Base-by-base conservation (phyloP, 2,329 filamentous ascomycete species). In the Colletotrichum incanum region DNA sequence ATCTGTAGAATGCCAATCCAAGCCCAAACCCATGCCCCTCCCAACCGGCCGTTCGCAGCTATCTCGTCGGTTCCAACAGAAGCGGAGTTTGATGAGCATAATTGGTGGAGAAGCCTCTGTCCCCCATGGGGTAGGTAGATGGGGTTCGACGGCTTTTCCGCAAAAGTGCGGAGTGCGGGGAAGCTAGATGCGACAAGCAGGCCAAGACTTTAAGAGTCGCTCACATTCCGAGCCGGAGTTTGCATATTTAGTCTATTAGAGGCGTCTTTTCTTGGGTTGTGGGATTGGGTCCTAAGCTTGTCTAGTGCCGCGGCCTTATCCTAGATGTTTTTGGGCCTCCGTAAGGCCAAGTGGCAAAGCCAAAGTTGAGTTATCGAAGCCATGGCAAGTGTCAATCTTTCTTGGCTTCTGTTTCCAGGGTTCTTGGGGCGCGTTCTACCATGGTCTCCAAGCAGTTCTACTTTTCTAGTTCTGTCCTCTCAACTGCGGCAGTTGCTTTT, bases 81-180 rank as follows among this genome's bases (percentile, higher is more conserved):
- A 50, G 64, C 56, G 63, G 68, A 58, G 68, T 50, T 34, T 55
- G 56, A 8, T 58, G 55, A 43, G 63, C 31, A 45, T 71, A 67
- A 71, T 71, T 67, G 63, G 63, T 67, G 68, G 68, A 62, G 68
- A 67, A 52, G 9, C 11, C 41, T 26, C 28, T 26, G 9, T 67
- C 55, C 68, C 55, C 68, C 68, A 62, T 71, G 68, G 68, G 68
- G 68, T 62, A 67, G 56, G 68, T 62, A 62, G 56, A 71, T 67
- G 68, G 63, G 63, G 56, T 37, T 61, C 28, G 56, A 56, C 63
- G 64, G 68, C 68, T 71, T 71, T 67, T 71, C 68, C 68, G 62
- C 67, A 26, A 39, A 28, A 47, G 37, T 70, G 54, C 54, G 61
- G 68, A 67, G 68, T 71, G 68, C 68, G 68, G 68, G 68, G 68